Conservation (phyloP, 495 filamentous ascomycete species). For the Neurospora tetrasperma region DNA sequence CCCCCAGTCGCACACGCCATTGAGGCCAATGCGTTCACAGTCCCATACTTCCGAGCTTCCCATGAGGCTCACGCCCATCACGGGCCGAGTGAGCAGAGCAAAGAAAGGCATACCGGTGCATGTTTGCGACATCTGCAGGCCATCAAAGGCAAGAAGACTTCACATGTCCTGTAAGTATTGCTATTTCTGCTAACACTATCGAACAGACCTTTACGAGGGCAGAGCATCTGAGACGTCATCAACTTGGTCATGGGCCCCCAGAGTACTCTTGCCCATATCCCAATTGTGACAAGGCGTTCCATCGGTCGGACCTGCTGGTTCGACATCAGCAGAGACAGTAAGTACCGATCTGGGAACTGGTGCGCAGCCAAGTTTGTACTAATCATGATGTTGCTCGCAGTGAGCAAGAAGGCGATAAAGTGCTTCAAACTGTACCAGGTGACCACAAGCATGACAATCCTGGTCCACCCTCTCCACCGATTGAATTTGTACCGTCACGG, state of each 20-base stretch:
- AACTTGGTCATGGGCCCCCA: constrained; percentile 72
- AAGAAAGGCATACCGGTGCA: constrained; percentile 79
- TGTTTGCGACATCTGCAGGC: constrained; percentile 55
- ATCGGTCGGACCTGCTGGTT: constrained; percentile 62
- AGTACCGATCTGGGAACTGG: constrained; percentile 21
- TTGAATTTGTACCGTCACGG: not conserved
- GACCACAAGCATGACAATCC: not conserved
- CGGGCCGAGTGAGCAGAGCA: constrained; percentile 66
- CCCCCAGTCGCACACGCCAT: constrained; percentile 17
- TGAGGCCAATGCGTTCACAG: constrained; percentile 31
- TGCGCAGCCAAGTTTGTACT: not conserved
- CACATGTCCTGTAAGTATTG: constrained; percentile 9
- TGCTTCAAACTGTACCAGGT: not conserved
- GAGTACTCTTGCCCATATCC: constrained; percentile 54
- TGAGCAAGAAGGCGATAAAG: constrained; percentile 29
- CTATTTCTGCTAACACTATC: constrained; percentile 10
- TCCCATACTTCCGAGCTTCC: constrained; percentile 26
- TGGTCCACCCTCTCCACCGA: not conserved
- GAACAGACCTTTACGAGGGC: constrained; percentile 68
- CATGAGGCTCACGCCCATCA: constrained; percentile 56
- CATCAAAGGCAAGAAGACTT: constrained; percentile 43
- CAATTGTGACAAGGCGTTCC: constrained; percentile 54
- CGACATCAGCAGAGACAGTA: constrained; percentile 81
- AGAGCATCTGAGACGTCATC: constrained; percentile 80
- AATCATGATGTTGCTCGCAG: constrained; percentile 12